phyloP scores from a whole-genome alignment of 2,329 filamentous ascomycete genomes.

The Lasiodiplodia gonubiensis region DNA sequence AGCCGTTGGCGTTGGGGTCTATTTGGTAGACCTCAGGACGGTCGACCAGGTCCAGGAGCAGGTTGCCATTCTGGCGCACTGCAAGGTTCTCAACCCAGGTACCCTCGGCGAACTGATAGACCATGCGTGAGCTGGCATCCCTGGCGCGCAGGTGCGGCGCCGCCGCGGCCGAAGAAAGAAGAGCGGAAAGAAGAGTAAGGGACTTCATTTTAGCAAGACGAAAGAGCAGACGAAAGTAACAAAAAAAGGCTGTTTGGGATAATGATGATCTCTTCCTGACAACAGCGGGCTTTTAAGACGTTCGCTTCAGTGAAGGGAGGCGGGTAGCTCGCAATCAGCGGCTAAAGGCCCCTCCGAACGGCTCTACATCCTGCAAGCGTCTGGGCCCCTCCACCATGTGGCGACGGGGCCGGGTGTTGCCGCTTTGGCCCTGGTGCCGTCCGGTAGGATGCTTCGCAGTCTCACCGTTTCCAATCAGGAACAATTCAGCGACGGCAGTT shows the following conservation, averaged over 20 bases:
- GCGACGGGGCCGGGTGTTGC: neutral
- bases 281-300: neutral
- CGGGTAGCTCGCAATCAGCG: constrained; percentile 7
- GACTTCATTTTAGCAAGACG: constrained; percentile 1
- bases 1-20: constrained; percentile 35
- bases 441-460: constrained; percentile 4
- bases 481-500: neutral
- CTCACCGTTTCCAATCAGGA: neutral
- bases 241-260: neutral
- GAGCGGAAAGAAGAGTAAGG: neutral
- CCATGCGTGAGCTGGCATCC: constrained; percentile 12
- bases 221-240: neutral
- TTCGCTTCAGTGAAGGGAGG: neutral
- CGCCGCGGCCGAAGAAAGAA: neutral
- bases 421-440: neutral
- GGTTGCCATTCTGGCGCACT: constrained; percentile 43
- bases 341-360: neutral
- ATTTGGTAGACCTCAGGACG: constrained; percentile 43
- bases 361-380: neutral
- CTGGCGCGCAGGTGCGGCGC: neutral
- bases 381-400: neutral
- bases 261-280: neutral
- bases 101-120: constrained; percentile 37
- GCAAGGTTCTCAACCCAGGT: constrained; percentile 48
- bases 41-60: constrained; percentile 44